Conservation (phyloP, 805 yeast species). For the Candida palmyrensis region DNA sequence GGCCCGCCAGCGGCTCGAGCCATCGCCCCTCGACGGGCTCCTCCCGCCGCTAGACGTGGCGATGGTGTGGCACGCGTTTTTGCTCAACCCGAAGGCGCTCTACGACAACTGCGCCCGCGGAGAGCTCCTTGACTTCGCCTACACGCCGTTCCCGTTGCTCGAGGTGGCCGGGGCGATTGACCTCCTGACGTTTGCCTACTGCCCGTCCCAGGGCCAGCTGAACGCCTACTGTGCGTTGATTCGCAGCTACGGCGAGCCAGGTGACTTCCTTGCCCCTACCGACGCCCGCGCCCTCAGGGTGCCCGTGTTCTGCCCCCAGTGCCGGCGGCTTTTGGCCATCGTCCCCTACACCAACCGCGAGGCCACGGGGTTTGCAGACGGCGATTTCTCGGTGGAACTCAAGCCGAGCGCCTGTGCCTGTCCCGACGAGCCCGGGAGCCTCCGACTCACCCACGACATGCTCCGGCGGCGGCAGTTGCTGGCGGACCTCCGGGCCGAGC, state of each 20-base stretch:
- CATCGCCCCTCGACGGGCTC: not conserved
- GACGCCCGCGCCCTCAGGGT: not conserved
- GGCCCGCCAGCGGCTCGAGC: not conserved
- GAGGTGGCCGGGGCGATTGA: slow-evolving; percentile 5
- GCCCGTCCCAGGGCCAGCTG: slow-evolving; percentile 1
- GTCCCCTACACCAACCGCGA: slow-evolving; percentile 5
- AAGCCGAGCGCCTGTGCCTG: not conserved
- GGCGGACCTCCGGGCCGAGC: slow-evolving; percentile 1
- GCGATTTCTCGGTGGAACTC: slow-evolving; percentile 2
- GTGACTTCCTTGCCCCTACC: not conserved
- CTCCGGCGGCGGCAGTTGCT: slow-evolving; percentile 5
- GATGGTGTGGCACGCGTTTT: slow-evolving; percentile 19
- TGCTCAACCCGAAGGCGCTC: slow-evolving; percentile 12
- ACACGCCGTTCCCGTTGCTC: slow-evolving; percentile 9
- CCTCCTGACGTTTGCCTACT: slow-evolving; percentile 6
- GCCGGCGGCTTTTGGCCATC: slow-evolving; percentile 5
- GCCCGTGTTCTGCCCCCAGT: slow-evolving; percentile 10
- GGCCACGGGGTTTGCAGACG: slow-evolving; percentile 7
- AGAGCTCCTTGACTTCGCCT: slow-evolving; percentile 7
- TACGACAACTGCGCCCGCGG: slow-evolving; percentile 10
- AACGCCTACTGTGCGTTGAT: not conserved
- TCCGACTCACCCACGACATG: slow-evolving; percentile 1
- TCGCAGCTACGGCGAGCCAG: not conserved
- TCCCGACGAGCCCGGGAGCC: not conserved
- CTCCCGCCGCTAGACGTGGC: slow-evolving; percentile 19